Evolutionary conservation across 1,139 yeast species (phyloP).

Genomic region (Wickerhamomyces sp.): DNA sequence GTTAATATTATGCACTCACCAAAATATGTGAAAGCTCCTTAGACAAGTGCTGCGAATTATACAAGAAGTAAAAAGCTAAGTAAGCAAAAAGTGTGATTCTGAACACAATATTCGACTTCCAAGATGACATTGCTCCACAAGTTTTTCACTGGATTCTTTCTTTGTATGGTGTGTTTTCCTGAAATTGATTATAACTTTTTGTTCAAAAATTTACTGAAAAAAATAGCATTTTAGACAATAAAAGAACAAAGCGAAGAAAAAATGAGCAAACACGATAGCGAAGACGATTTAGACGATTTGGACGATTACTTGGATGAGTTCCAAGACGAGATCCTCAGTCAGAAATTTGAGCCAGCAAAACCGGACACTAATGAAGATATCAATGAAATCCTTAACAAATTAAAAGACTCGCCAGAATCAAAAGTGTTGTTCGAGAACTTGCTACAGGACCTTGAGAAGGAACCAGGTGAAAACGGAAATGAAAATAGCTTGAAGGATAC

Average conservation of each 20-base stretch:
- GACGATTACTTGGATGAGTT: conserved; percentile 74
- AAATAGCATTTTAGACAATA: no score
- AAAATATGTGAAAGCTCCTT: not conserved
- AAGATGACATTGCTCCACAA: not conserved
- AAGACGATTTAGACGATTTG: conserved; percentile 67
- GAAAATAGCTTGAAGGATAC: conserved; percentile 63
- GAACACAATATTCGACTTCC: not conserved
- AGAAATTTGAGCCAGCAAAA: conserved; percentile 32
- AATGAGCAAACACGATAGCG: conserved; percentile 22
- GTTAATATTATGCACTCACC: not conserved
- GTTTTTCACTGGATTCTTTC: no score
- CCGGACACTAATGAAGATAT: conserved; percentile 32
- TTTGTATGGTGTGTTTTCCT: no score
- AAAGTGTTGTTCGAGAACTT: conserved; percentile 50
- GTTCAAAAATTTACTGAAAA: no score
- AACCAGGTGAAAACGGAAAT: conserved; percentile 15
- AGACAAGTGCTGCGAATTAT: not conserved
- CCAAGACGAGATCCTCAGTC: conserved; percentile 67
- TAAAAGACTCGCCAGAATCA: conserved; percentile 58
- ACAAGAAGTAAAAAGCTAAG: not conserved
- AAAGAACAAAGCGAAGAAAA: not conserved
- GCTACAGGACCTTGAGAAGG: conserved; percentile 36
- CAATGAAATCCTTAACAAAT: conserved; percentile 53
- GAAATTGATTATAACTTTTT: no score
- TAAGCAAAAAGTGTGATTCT: not conserved